Conservation (phyloP, 2,329 filamentous ascomycete species). For the Penicillium griseofulvum region DNA sequence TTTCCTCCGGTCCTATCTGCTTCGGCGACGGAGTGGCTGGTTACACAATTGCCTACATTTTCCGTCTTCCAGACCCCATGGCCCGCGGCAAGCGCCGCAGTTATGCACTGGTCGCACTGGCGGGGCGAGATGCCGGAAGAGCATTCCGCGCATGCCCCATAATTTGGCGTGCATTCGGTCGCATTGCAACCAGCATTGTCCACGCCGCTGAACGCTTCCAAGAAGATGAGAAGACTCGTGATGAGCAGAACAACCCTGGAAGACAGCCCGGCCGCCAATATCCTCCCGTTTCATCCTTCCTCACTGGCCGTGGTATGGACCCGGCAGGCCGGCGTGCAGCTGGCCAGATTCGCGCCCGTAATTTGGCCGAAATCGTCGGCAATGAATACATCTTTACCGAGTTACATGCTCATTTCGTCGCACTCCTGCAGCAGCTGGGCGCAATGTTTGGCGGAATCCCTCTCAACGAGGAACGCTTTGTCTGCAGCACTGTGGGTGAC, state of each 20-base stretch:
- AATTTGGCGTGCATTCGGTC: constrained; percentile 55
- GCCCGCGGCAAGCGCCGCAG: constrained; percentile 56
- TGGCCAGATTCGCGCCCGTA: constrained; percentile 55
- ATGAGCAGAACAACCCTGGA: constrained; percentile 34
- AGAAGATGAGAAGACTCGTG: constrained; percentile 45
- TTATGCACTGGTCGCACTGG: constrained; percentile 58
- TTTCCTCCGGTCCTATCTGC: constrained; percentile 57
- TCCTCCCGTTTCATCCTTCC: constrained; percentile 57
- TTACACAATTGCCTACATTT: constrained; percentile 60
- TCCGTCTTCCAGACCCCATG: constrained; percentile 58
- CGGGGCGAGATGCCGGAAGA: constrained; percentile 51
- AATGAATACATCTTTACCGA: constrained; percentile 59
- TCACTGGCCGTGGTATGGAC: constrained; percentile 56
- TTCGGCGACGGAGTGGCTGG: constrained; percentile 57
- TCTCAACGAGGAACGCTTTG: constrained; percentile 42
- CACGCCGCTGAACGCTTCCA: constrained; percentile 45
- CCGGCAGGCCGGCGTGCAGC: constrained; percentile 55
- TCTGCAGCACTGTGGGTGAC: constrained; percentile 40
- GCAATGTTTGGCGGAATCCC: constrained; percentile 46
- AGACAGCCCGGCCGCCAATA: constrained; percentile 43
- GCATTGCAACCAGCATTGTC: constrained; percentile 54
- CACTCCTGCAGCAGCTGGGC: constrained; percentile 48
- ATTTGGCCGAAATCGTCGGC: constrained; percentile 58
- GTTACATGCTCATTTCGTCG: constrained; percentile 55
- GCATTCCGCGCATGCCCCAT: constrained; percentile 48